phyloP scores from a whole-genome alignment of 495 filamentous ascomycete species.

The Eremomyces bilateralis region DNA sequence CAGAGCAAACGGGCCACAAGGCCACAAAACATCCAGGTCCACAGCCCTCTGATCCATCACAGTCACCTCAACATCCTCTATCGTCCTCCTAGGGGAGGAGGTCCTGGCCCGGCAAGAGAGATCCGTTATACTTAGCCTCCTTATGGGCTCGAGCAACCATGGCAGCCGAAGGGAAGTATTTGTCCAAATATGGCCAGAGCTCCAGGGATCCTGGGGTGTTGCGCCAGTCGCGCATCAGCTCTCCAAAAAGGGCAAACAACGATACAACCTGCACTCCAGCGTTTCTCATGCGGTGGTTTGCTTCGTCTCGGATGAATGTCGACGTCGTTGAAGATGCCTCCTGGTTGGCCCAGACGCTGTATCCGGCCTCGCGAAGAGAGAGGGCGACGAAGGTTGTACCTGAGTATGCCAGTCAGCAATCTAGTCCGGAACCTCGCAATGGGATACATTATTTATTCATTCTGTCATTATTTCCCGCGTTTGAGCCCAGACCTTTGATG shows the following conservation, averaged over 20 bases:
- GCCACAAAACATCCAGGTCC: too few species aligned
- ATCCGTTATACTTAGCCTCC: conserved; percentile 26
- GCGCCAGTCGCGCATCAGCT: conserved; percentile 66
- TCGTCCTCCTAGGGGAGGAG: too few species aligned
- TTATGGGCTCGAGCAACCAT: conserved; percentile 27
- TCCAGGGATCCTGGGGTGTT: conserved; percentile 38
- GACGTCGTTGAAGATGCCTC: conserved; percentile 48
- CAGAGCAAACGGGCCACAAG: too few species aligned
- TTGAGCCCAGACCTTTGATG: too few species aligned
- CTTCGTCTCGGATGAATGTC: conserved; percentile 30
- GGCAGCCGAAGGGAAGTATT: conserved; percentile 27
- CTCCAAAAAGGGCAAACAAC: conserved; percentile 43
- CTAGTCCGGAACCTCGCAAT: too few species aligned
- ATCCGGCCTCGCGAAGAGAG: conserved; percentile 47
- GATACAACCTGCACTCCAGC: conserved; percentile 43
- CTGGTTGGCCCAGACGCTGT: conserved; percentile 56
- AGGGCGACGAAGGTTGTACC: conserved; percentile 54
- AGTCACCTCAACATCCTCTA: too few species aligned
- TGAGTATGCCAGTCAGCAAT: too few species aligned
- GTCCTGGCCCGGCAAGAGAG: conserved; percentile 27
- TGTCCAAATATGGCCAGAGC: conserved; percentile 43
- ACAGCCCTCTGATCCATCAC: too few species aligned
- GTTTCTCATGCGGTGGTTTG: conserved; percentile 41
- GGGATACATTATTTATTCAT: too few species aligned
- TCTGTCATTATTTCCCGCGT: too few species aligned